Base-by-base conservation (phyloP, 2,329 filamentous ascomycete species). In the Karstenula rhodostoma region DNA sequence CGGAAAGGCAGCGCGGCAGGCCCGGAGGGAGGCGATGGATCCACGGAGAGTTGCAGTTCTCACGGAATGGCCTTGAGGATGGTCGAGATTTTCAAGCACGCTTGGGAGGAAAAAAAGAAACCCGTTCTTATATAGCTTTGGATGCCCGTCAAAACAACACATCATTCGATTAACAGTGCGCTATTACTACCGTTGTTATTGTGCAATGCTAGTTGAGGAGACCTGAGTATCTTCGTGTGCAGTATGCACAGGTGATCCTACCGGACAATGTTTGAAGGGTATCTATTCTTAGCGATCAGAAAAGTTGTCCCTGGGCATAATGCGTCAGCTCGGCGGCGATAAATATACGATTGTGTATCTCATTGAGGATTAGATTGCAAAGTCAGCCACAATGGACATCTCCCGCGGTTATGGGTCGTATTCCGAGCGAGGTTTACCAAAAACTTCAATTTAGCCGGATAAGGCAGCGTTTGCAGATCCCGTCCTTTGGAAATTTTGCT, bases 381-480 rank as follows among this genome's bases (percentile, higher is more conserved):
- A n/a, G 58, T 72, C 68, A 71, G 69, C 67, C 67, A 69, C 67
- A 69, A 46, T 33, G 19, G 49, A 29, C 48, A 56, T 32, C 29
- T 32, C 57, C 9, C 40, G 33, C 9, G 19, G 33, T 19, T 25
- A 8, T 53, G 47, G 56, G 47, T 60, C 32, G 25, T 47, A 25
- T 7, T 52, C 51, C 32, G 13, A 37, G n/a, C 17, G 32, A 35
- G 12, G 29, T 40, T 48, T 3, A 47, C 25, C 17, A n/a, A 23
- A 29, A 15, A 15, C 42, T n/a, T 25, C 15, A 7, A 73, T 72
- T 73, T 73, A 72, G 64, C 71, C 71, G 70, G 68, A 73, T 73
- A 72, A 67, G 63, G 54, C 60, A 58, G 44, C 57, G 47, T 48
- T 44, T 46, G 25, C 46, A 23, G 32, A 42, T 32, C 40, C 53